phyloP scores from a whole-genome alignment of 1,139 yeast species.

The Candida glucosophila region DNA sequence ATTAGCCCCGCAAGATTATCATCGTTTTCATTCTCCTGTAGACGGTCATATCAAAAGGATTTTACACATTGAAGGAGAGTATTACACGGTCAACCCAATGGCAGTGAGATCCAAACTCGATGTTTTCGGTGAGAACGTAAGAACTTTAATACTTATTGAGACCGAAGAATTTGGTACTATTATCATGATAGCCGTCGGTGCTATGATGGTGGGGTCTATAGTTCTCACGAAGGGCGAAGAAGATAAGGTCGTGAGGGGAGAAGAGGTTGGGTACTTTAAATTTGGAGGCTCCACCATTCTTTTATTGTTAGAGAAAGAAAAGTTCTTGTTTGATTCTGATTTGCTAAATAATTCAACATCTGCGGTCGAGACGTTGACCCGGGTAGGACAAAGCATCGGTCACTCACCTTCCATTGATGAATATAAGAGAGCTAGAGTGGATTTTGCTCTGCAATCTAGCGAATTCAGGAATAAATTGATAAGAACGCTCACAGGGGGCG shows the following conservation, averaged over 20 bases:
- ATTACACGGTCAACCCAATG: constrained; percentile 96
- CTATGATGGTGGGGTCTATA: constrained; percentile 98
- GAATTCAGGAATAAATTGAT: constrained; percentile 46
- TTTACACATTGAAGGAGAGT: constrained; percentile 71
- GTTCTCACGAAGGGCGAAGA: constrained; percentile 63
- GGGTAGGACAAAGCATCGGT: constrained; percentile 91
- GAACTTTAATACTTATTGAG: constrained; percentile 70
- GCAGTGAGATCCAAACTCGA: constrained; percentile 83
- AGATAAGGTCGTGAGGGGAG: constrained; percentile 53
- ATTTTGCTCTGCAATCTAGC: constrained; percentile 40
- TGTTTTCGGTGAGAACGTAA: constrained; percentile 86
- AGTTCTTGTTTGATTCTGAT: constrained; percentile 62
- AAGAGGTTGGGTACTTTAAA: constrained; percentile 88
- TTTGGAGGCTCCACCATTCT: constrained; percentile 92
- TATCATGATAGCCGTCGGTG: constrained; percentile 80
- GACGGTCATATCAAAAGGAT: constrained; percentile 64
- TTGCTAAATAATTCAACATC: constrained; percentile 57
- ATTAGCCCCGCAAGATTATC: constrained; percentile 95
- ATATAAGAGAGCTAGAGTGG: constrained; percentile 37
- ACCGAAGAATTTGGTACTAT: constrained; percentile 70
- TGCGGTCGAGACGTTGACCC: constrained; percentile 70
- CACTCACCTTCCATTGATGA: constrained; percentile 50
- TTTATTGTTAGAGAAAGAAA: constrained; percentile 33
- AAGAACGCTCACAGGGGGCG: constrained; percentile 55
- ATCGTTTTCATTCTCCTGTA: constrained; percentile 86